These are phyloP conservation scores for Tetratostichococcus sp. DNA, from an alignment of 139 green algal species.

Conservation along the genomic window DNA sequence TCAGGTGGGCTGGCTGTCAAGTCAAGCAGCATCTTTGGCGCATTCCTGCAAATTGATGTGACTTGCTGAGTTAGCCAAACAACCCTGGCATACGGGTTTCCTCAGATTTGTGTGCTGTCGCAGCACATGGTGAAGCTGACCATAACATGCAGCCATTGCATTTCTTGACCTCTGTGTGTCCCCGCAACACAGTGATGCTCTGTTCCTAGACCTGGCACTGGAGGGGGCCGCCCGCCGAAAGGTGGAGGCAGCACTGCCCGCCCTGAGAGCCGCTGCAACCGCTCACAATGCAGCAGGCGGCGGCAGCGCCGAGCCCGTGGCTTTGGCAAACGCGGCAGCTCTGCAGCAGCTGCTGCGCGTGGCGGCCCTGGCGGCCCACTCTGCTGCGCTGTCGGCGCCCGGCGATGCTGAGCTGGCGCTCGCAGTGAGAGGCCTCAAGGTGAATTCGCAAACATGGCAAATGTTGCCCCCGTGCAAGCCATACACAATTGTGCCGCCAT, in stretches of 20 bases:
- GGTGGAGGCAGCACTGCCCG: conserved; percentile 34
- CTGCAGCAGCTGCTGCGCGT: neutral
- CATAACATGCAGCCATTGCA: neutral
- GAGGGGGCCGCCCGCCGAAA: conserved; percentile 33
- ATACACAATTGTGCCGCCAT: no score
- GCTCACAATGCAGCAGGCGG: neutral
- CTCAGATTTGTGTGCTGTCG: neutral
- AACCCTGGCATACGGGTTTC: no score
- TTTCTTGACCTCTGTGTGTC: neutral
- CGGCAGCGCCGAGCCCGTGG: no score
- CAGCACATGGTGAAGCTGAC: neutral
- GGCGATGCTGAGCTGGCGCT: conserved; percentile 36
- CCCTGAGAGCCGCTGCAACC: neutral
- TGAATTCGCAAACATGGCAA: neutral
- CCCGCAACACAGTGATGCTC: conserved; percentile 37
- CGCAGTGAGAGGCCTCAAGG: conserved; percentile 29
- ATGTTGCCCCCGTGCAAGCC: neutral
- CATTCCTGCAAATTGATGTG: no score
- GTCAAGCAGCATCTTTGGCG: neutral
- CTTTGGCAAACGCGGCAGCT: neutral
- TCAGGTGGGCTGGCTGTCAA: neutral
- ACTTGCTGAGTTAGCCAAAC: no score
- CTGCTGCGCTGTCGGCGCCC: conserved; percentile 18
- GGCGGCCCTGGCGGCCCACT: conserved; percentile 10
- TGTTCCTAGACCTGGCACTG: conserved; percentile 70